Evolutionary conservation across 176 grass and related monocot species (phyloP), one percentile per base, ranked within the genome.

Genomic region (Puccinellia tenuiflora): DNA sequence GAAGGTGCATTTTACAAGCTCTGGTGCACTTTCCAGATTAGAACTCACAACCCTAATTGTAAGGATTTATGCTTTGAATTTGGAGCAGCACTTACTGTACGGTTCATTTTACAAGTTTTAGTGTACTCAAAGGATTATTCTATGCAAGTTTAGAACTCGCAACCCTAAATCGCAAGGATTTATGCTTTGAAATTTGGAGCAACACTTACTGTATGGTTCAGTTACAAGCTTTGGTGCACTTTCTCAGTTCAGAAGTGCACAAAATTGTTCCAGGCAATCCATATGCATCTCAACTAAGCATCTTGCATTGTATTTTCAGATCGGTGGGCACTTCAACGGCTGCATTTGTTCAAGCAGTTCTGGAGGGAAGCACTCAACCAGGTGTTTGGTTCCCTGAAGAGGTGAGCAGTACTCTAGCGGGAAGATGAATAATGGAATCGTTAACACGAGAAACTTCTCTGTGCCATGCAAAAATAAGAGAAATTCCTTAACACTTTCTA

Each of bases 331-430:
- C 73, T 78, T 74, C 82, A 57, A 77, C 21, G 18, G 83, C 88
- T 48, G 88, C 95, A 83, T 92, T 97, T 83, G 92, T 52, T 64
- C 78, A 78, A 71, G 81, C 92, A 69, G 73, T 97, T 92, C 90
- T 94, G 69, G 90, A 97, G 82, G 94, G 86, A 28, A 91, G 86
- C 84, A 87, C 90, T 2, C 90, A 92, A 54, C 86, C 77, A 65
- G 94, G 94, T 3, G 88, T 92, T 79, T 97, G 94, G 92, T 97
- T 97, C 90, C 92, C 94, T 56, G 92, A 97, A 86, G 90, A 94
- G 90, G 90, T 94, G 48, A 35, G 56, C 65, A 35, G 38, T 82
- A 20, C 14, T 63, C 38, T 24, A 42, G 6, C 86, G 18, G 42
- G 25, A 71, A 9, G 28, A 76, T 46, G 35, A 12, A 59, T 26